These are phyloP conservation scores for Fusarium protoensiforme DNA, from an alignment of 2,329 filamentous ascomycete species.

Conservation along the genomic window DNA sequence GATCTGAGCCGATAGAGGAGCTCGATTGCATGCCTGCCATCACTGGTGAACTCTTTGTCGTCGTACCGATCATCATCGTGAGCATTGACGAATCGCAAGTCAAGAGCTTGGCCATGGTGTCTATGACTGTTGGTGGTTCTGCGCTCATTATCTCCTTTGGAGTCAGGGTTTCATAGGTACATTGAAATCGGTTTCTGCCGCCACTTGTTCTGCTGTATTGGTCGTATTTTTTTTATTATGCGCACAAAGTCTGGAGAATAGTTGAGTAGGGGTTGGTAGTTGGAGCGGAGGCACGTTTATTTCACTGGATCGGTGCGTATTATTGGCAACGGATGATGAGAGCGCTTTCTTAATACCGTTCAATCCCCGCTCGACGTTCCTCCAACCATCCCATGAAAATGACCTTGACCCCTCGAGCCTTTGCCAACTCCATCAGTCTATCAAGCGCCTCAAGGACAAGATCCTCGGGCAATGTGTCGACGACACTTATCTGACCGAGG, in stretches of 20 bases:
- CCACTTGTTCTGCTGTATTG: neutral
- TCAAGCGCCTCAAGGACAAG: neutral
- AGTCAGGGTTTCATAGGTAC: neutral
- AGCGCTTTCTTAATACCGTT: neutral
- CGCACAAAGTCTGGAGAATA: neutral
- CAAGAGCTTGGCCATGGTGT: neutral
- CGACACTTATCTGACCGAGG: neutral
- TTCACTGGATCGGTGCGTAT: no score
- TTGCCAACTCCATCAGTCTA: neutral
- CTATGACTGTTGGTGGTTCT: neutral
- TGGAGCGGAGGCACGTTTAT: neutral
- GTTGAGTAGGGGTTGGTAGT: neutral
- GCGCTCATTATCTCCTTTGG: neutral
- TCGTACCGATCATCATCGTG: neutral
- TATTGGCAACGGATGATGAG: no score
- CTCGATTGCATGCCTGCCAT: neutral
- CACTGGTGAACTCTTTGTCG: neutral
- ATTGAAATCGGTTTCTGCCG: neutral
- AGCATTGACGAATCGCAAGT: neutral
- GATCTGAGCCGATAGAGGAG: neutral
- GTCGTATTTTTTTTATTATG: no score
- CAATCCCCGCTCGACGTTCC: neutral
- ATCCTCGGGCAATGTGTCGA: neutral
- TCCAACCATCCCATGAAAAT: neutral
- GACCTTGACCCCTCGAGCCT: neutral